Conservation (phyloP, 2,329 filamentous ascomycete genomes). For the Aquanectria penicillioides region DNA sequence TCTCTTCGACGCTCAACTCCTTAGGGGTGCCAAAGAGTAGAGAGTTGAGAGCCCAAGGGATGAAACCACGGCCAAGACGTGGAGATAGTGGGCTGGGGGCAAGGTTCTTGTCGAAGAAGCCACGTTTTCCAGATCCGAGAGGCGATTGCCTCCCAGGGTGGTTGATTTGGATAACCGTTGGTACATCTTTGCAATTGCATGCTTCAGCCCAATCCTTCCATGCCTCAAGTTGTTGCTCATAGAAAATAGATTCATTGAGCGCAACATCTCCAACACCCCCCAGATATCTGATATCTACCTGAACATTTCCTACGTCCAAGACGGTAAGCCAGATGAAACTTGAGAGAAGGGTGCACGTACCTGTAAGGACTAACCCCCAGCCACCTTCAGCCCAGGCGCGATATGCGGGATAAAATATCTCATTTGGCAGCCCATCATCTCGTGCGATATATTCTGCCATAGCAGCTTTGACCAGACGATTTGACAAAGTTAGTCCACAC, state of each 20-base stretch:
- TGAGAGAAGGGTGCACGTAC: neutral
- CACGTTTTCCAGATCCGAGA: conserved; percentile 46
- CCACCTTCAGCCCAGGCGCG: conserved; percentile 3
- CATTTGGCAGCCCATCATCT: neutral
- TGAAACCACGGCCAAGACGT: conserved; percentile 48
- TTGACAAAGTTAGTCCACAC: conserved; percentile 61
- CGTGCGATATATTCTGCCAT: conserved; percentile 5
- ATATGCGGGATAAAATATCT: neutral
- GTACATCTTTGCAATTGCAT: conserved; percentile 44
- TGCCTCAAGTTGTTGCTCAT: conserved; percentile 2
- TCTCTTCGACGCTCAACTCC: conserved; percentile 64
- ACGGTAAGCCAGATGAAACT: no score
- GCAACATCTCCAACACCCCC: conserved; percentile 47
- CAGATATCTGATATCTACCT: conserved; percentile 50
- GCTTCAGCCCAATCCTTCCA: conserved; percentile 52
- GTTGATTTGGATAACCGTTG: conserved; percentile 54
- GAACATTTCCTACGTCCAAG: conserved; percentile 56
- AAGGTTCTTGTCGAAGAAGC: conserved; percentile 49
- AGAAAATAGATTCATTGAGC: conserved; percentile 36
- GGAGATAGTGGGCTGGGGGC: conserved; percentile 54
- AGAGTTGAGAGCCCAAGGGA: conserved; percentile 42
- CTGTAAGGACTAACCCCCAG: neutral
- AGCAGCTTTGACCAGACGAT: conserved; percentile 51
- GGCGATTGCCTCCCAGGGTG: conserved; percentile 57
- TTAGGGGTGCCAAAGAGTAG: conserved; percentile 61